Conservation (phyloP, 495 filamentous ascomycete species). For the Zalerion maritima region DNA sequence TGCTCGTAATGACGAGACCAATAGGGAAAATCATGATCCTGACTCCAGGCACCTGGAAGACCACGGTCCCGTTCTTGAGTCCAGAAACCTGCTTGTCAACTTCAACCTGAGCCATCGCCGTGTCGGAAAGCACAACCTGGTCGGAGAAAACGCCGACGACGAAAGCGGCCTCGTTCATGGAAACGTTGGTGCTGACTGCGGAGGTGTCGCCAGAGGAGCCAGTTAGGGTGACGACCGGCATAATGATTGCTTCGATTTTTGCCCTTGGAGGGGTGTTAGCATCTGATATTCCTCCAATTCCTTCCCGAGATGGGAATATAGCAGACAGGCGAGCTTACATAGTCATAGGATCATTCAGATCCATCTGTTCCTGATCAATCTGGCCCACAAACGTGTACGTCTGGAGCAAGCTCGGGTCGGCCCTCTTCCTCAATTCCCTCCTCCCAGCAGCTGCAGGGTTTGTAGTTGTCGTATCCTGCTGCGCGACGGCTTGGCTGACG, state of each 20-base stretch:
- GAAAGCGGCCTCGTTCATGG: constrained; percentile 51
- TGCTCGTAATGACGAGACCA: constrained; percentile 47
- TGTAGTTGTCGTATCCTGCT: constrained; percentile 5
- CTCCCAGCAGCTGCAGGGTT: constrained; percentile 13
- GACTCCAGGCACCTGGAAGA: constrained; percentile 52
- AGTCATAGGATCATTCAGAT: constrained; percentile 16
- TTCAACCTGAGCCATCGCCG: constrained; percentile 23
- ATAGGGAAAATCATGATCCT: constrained; percentile 53
- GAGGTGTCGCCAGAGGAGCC: constrained; percentile 29
- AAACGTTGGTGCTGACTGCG: constrained; percentile 42
- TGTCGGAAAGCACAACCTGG: constrained; percentile 26
- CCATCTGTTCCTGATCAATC: constrained; percentile 31
- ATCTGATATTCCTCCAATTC: constrained; percentile 12
- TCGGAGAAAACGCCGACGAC: constrained; percentile 52
- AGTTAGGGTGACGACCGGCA: constrained; percentile 46
- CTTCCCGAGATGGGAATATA: not conserved
- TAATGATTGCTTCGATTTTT: constrained; percentile 42
- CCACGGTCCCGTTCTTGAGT: constrained; percentile 25
- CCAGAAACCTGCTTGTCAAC: constrained; percentile 18
- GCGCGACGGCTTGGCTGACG: constrained; percentile 26
- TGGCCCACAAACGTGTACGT: constrained; percentile 39
- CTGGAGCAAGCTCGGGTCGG: constrained; percentile 25
- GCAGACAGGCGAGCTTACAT: constrained; percentile 18
- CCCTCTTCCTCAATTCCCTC: constrained; percentile 9
- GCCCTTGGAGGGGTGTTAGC: constrained; percentile 23